Evolutionary conservation across 2,329 filamentous ascomycete species (phyloP), one percentile per base, ranked within the genome.

Genomic region (Periconia macrospinosa): DNA sequence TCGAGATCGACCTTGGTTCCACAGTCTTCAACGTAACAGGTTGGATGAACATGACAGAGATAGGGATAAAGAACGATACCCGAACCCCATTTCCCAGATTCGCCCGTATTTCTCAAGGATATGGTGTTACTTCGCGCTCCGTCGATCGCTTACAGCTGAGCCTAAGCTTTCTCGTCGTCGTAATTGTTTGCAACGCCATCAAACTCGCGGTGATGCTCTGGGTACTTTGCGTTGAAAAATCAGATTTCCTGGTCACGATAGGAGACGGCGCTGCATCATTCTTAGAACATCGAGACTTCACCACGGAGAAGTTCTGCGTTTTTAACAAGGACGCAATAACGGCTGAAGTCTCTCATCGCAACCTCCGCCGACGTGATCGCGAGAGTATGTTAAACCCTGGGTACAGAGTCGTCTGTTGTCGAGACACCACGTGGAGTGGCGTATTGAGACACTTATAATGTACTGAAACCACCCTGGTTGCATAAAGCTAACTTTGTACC

Each of bases 261-360:
- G 61, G 59, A 40, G 61, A 63, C 40, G 53, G 42, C 2, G 43
- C 37, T 8, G 59, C 57, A n/a, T 60, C 57, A 1, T 62, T 57
- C 33, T 45, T 62, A 8, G 49, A 53, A 19, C 7, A 43, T 15
- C 56, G 48, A 5, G 53, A 55, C 43, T 14, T 44, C 13, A 30
- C n/a, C 5, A 58, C 57, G 27, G 30, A 19, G 14, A 41, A 40
- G 18, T 23, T 20, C 27, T 52, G 55, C 40, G 15, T 47, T 9
- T 48, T 50, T n/a, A 47, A 30, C n/a, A 55, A 52, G 35, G 49
- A 41, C 6, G 48, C 35, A 3, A 41, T 53, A 9, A 43, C 15
- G 7, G 41, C 27, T 1, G 40, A 47, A 18, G 30, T 41, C 5
- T 42, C 33, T 2, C 43, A 46, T 30, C 43, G 42, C 15, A 18